Evolutionary conservation across 2,329 filamentous ascomycete genomes (phyloP), one percentile per base, ranked within the genome.

Genomic region (Colletotrichum australisinense): DNA sequence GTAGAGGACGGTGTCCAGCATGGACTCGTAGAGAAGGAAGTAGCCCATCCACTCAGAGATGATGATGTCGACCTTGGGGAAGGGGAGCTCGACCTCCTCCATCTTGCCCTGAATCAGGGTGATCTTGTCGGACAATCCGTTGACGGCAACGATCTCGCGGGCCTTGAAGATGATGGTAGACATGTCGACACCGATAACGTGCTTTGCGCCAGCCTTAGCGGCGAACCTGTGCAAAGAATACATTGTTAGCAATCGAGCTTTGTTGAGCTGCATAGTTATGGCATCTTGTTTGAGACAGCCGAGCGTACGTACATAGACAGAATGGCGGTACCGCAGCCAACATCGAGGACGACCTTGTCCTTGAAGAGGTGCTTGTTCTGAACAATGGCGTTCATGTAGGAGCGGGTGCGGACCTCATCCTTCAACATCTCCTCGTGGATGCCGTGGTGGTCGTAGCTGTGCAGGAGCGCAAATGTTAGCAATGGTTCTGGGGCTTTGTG

Each of bases 41-140:
- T 99, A 99, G 42, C 97, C 97, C 97, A 99, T 99, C 97, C 97
- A 99, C 88, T 99, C 97, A 2, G 96, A 98, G 83, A 99, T 97
- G 86, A 99, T 99, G 83, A 99, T 99, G 82, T 99, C 97, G 77
- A 99, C 97, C 86, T 98, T 94, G 80, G 95, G 93, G 85, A 93
- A 98, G 24, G 97, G 97, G 75, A 99, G 88, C 80, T 93, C 88
- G 58, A 99, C 95, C 87, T 99, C 97, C 88, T 99, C 97, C 97
- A 99, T 99, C 91, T 99, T 99, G 83, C 97, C 97, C 88, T 98
- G 97, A 76, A 99, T 91, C 73, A 99, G 91, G 66, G 97, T 98
- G 83, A 99, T 98, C 90, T 98, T 97, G 87, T 96, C 93, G 66
- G 93, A 90, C 89, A 99, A 92, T 78, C 96, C 95, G 84, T 99